These are phyloP conservation scores for Neoboletus magnificus DNA, from an alignment of 768 basidiomycete species.

Conservation along the genomic window DNA sequence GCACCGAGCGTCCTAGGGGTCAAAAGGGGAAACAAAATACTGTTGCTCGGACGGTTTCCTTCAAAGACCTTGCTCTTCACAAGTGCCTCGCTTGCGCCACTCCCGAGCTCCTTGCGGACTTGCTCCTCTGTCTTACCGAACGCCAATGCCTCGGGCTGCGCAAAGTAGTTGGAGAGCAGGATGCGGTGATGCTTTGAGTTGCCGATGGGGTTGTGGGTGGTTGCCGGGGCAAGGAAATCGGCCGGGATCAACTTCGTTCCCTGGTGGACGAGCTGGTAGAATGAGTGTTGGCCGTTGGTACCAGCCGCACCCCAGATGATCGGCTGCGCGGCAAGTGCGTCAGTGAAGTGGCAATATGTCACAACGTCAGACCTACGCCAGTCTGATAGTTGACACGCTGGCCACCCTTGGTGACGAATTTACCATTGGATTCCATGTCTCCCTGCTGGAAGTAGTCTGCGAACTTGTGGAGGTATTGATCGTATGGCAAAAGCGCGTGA, in stretches of 20 bases:
- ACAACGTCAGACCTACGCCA: slow-evolving; percentile 57
- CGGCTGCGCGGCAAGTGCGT: slow-evolving; percentile 47
- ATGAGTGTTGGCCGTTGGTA: slow-evolving; percentile 98
- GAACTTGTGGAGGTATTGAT: slow-evolving; percentile 99
- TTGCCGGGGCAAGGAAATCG: slow-evolving; percentile 89
- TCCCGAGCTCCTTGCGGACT: slow-evolving; percentile 67
- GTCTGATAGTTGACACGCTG: slow-evolving; percentile 94
- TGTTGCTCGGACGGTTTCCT: slow-evolving; percentile 96
- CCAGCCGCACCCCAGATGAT: slow-evolving; percentile 99
- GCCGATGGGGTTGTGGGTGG: slow-evolving; percentile 84
- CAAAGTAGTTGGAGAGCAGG: slow-evolving; percentile 96
- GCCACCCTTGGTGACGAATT: slow-evolving; percentile 92
- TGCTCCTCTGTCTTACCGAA: slow-evolving; percentile 96
- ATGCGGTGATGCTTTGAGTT: slow-evolving; percentile 95
- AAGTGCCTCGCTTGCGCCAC: slow-evolving; percentile 73
- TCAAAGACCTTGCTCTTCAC: slow-evolving; percentile 98
- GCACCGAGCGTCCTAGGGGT: slow-evolving; percentile 88
- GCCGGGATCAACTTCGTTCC: slow-evolving; percentile 90
- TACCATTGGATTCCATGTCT: slow-evolving; percentile 99
- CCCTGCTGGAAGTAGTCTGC: slow-evolving; percentile 99
- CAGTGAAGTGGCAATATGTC: neutral
- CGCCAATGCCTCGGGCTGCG: slow-evolving; percentile 95
- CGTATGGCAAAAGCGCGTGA: slow-evolving; percentile 92
- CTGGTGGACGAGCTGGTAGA: slow-evolving; percentile 97
- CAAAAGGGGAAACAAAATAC: slow-evolving; percentile 89